Conservation (phyloP, 75 land plant species). For the Picea sitchensis region DNA sequence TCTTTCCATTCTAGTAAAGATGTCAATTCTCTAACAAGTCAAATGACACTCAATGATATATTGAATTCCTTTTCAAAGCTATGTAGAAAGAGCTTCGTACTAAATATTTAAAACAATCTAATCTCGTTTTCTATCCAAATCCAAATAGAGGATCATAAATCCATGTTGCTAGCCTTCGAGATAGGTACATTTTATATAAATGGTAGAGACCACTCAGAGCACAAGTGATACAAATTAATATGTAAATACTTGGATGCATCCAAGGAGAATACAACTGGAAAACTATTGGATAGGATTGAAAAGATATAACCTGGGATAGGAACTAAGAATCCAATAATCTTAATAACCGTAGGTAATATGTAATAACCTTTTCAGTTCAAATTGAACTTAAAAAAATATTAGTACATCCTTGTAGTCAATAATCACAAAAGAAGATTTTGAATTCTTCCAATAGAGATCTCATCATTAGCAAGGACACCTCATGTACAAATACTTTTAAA, state of each 20-base stretch:
- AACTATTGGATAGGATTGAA: slow-evolving; percentile 91
- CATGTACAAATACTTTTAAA: neutral
- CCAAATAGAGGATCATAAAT: slow-evolving; percentile 83
- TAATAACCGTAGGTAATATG: slow-evolving; percentile 67
- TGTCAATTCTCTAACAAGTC: slow-evolving; percentile 35
- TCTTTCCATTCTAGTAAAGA: slow-evolving; percentile 34
- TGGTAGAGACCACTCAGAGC: slow-evolving; percentile 92
- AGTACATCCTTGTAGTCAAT: slow-evolving; percentile 54
- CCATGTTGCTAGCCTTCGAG: slow-evolving; percentile 64
- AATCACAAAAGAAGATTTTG: neutral
- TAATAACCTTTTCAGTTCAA: slow-evolving; percentile 61
- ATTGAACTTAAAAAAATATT: slow-evolving; percentile 68
- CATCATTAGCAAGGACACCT: neutral
- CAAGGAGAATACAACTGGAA: slow-evolving; percentile 80
- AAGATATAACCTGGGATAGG: slow-evolving; percentile 89
- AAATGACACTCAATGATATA: slow-evolving; percentile 44
- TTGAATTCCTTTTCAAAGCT: slow-evolving; percentile 74
- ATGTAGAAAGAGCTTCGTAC: slow-evolving; percentile 86
- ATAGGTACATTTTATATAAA: slow-evolving; percentile 90
- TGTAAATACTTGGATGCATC: slow-evolving; percentile 86
- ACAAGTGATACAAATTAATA: slow-evolving; percentile 66
- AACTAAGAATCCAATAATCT: slow-evolving; percentile 84
- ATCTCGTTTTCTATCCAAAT: slow-evolving; percentile 83
- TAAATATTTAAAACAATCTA: slow-evolving; percentile 72
- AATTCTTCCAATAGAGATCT: neutral